Conservation (phyloP, 2,329 filamentous ascomycete species). For the Colletotrichum sp. region DNA sequence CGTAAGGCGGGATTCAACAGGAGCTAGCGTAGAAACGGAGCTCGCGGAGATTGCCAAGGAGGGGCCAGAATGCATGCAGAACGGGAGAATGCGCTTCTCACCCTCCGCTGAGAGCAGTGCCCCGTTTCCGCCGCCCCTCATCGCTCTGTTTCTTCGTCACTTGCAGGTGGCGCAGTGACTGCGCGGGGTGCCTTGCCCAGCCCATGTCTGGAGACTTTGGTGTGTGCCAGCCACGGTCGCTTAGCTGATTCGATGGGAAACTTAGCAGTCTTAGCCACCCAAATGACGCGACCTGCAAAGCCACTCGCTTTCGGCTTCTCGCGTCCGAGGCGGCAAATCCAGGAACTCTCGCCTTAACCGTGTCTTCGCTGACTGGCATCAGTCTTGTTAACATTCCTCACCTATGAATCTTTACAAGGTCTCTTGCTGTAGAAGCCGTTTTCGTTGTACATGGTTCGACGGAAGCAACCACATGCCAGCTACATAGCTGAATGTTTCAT, state of each 20-base stretch:
- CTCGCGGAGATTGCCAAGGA: conserved; percentile 13
- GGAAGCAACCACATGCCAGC: background rate
- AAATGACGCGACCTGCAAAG: conserved; percentile 3
- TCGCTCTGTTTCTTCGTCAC: background rate
- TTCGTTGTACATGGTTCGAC: background rate
- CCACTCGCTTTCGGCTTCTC: conserved; percentile 3
- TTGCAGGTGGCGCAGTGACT: conserved; percentile 12
- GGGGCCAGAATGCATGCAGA: background rate
- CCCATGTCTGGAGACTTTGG: background rate
- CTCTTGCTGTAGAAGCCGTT: background rate
- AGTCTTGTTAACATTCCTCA: background rate
- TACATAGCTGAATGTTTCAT: background rate
- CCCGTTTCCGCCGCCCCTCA: background rate
- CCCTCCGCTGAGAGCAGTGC: background rate
- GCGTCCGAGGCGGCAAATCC: background rate
- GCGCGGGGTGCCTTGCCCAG: background rate
- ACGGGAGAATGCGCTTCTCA: background rate
- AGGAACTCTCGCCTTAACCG: background rate
- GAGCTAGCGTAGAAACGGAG: background rate
- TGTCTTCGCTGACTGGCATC: background rate
- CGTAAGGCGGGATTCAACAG: background rate
- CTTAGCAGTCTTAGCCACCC: background rate
- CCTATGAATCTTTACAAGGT: background rate
- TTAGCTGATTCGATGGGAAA: background rate
- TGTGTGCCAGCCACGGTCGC: conserved; percentile 1